These are phyloP conservation scores for Euphrasia arctica DNA, from an alignment of 305 asterid genomes.

Conservation along the genomic window DNA sequence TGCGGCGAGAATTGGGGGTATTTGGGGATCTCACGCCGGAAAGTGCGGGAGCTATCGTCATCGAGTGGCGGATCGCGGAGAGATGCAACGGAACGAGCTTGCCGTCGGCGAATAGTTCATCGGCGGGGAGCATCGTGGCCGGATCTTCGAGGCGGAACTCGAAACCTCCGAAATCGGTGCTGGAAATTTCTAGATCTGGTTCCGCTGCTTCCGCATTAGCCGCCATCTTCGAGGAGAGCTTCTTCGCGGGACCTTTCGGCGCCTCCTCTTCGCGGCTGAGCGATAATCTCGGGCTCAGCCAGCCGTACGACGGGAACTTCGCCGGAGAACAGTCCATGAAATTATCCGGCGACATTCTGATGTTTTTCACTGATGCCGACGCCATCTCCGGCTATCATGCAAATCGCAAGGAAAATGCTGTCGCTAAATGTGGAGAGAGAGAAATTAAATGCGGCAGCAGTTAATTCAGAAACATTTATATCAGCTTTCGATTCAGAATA, in stretches of 20 bases:
- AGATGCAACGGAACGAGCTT: conserved; percentile 72
- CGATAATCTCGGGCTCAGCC: conserved; percentile 78
- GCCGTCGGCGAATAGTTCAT: conserved; percentile 86
- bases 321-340: conserved; percentile 69
- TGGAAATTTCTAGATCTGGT: conserved; percentile 57
- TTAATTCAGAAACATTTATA: too few species aligned
- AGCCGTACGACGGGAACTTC: conserved; percentile 57
- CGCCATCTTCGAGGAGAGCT: conserved; percentile 26
- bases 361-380: conserved; percentile 84
- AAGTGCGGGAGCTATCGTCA: conserved; percentile 28
- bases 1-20: conserved; percentile 39
- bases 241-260: conserved; percentile 28
- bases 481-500: too few species aligned
- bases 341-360: conserved; percentile 70
- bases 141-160: conserved; percentile 91
- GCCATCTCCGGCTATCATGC: conserved; percentile 77
- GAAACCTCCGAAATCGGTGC: conserved; percentile 54
- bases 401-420: conserved; percentile 13
- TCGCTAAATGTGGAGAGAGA: too few species aligned
- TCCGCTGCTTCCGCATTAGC: conserved; percentile 23
- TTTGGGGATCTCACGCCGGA: conserved; percentile 41
- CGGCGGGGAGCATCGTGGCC: conserved; percentile 81
- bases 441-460: too few species aligned
- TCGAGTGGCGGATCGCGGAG: conserved; percentile 40
- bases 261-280: conserved; percentile 52